Base-by-base conservation (phyloP, 306 rosid genomes). In the Pyrus pyrifolia region DNA sequence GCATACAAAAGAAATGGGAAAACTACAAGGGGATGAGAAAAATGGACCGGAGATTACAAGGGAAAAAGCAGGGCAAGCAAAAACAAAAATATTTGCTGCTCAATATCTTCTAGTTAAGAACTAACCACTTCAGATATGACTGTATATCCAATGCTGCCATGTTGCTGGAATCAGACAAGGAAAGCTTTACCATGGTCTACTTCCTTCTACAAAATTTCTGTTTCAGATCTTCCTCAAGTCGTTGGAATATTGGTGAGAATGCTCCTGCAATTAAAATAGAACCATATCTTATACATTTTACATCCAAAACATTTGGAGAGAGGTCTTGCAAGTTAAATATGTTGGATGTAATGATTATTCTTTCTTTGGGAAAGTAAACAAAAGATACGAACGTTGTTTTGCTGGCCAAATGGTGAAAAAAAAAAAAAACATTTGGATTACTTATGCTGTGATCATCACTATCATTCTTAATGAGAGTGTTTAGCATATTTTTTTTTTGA, bases 201-300 rank as follows among this genome's bases (percentile, higher is more conserved):
- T 84, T 77, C 51, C 79, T 67, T 84, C 84, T 46, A 84, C 89
- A 82, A 63, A 85, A 89, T 83, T 87, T 82, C 33, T 53, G 75
- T 62, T 86, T 81, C 71, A 93, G 78, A 58, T 75, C 84, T 81
- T 87, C 93, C 81, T 91, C 93, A 75, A 93, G 64, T 57, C 81
- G 81, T 57, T 70, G 89, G 70, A 91, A 86, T 77, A 86, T 88
- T 71, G 18, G 63, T 60, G 87, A 85, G 76, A 88, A 88, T 22
- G 74, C 67, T 78, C 93, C 98, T 91, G 90, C 91, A 87, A 78
- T 76, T 67, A 71, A 66, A 58, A 83, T 60, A 62, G 31, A 51
- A 19, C 27, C 40, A 53, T 72, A 40, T 25, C 46, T 15, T 35
- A 53, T 51, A 29, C 27, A 46, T 8, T 29, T 69, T 12, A 21